A percentile compares a stretch with the other conserved stretches of the same genome.
phyloP scores from a whole-genome alignment of 148 eudicot species.

The Rhododendron ovatum region DNA sequence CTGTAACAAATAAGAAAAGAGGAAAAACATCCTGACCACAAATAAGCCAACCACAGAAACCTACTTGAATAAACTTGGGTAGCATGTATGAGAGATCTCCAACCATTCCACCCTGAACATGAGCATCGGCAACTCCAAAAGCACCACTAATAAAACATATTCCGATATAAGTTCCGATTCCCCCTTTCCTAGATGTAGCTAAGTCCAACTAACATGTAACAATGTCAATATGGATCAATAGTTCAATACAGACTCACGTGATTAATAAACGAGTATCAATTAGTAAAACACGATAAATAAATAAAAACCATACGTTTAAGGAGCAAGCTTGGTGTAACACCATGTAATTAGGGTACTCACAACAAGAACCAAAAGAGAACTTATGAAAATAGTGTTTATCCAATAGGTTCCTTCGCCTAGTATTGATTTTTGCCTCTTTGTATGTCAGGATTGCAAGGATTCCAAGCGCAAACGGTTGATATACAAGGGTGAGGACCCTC shows the following conservation, averaged over 20 bases:
- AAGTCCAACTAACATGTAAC: constrained; percentile 34
- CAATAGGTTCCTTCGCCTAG: constrained; percentile 38
- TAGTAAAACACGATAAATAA: not conserved
- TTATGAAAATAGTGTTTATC: constrained; percentile 32
- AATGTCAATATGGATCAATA: not conserved
- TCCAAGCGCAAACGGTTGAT: constrained; percentile 42
- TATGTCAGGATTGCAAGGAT: constrained; percentile 29
- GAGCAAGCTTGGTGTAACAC: not conserved
- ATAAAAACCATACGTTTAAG: not conserved
- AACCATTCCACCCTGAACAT: constrained; percentile 61
- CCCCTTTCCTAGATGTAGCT: constrained; percentile 54
- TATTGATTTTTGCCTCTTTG: constrained; percentile 39
- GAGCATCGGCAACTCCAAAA: constrained; percentile 62
- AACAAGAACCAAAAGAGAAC: constrained; percentile 29
- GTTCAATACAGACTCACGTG: not conserved
- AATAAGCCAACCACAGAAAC: not conserved
- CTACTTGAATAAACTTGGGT: constrained; percentile 41
- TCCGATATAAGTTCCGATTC: constrained; percentile 39
- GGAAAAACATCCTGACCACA: not conserved
- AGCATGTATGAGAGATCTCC: constrained; percentile 55
- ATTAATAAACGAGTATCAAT: not conserved
- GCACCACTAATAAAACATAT: constrained; percentile 34
- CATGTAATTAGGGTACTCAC: constrained; percentile 21
- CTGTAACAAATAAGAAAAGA: not conserved
- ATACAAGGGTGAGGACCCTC: constrained; percentile 41